Percentiles rank a stretch among this genome's conserved stretches.
Conservation (phyloP, 2,329 filamentous ascomycete genomes). For the Incumbomyces lentus region DNA sequence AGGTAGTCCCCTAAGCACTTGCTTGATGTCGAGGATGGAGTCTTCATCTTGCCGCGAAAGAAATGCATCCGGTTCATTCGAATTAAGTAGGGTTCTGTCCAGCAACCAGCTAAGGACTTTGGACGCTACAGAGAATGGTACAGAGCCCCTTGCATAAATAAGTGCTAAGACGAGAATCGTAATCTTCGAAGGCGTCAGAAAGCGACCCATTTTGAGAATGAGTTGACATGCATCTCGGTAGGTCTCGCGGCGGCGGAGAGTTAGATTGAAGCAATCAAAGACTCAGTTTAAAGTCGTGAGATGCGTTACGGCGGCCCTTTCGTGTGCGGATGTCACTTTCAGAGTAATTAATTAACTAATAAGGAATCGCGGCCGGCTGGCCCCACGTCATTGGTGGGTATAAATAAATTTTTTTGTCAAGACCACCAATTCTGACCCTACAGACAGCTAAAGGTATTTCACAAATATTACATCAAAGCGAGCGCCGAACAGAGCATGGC, state of each 20-base stretch:
- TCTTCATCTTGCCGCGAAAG: slow-evolving; percentile 22
- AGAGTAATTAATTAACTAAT: too few species aligned
- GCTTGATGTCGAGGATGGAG: slow-evolving; percentile 38
- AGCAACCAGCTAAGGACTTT: slow-evolving; percentile 71
- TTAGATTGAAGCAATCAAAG: too few species aligned
- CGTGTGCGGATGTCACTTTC: too few species aligned
- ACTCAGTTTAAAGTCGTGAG: too few species aligned
- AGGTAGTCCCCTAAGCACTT: slow-evolving; percentile 33
- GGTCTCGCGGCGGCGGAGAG: too few species aligned
- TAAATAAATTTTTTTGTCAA: too few species aligned
- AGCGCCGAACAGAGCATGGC: slow-evolving; percentile 15
- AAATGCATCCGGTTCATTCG: slow-evolving; percentile 10
- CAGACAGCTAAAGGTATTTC: too few species aligned
- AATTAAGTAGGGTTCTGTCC: slow-evolving; percentile 50
- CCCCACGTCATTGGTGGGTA: too few species aligned
- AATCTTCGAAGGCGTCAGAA: slow-evolving; percentile 80
- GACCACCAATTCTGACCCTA: too few species aligned
- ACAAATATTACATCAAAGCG: too few species aligned
- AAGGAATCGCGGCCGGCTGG: too few species aligned
- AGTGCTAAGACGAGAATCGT: slow-evolving; percentile 70
- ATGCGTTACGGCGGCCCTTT: too few species aligned
- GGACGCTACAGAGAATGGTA: slow-evolving; percentile 61
- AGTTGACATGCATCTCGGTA: not conserved
- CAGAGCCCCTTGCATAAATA: slow-evolving; percentile 63
- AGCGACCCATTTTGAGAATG: slow-evolving; percentile 55